Percentiles rank a stretch among this genome's conserved stretches.
These are phyloP conservation scores for Actinomortierella ambigua DNA, from an alignment of 371 early-diverging fungal species.

Conservation along the genomic window DNA sequence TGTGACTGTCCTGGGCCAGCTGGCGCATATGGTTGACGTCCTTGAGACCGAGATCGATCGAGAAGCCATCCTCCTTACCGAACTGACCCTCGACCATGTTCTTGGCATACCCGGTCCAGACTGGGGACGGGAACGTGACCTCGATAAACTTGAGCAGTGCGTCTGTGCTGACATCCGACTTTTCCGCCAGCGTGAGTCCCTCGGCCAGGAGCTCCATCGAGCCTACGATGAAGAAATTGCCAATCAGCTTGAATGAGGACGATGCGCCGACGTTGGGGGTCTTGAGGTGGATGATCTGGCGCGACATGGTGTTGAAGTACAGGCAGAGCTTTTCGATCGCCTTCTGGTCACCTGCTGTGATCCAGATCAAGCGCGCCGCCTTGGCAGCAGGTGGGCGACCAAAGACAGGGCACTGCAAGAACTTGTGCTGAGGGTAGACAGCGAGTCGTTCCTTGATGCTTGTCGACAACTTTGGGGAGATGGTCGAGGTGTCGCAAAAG, in stretches of 20 bases:
- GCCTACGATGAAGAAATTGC: conserved; percentile 68
- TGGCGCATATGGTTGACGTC: conserved; percentile 53
- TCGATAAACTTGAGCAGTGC: conserved; percentile 63
- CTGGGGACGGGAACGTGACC: conserved; percentile 53
- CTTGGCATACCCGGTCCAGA: conserved; percentile 45
- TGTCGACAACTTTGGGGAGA: conserved; percentile 33
- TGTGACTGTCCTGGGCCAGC: conserved; percentile 18
- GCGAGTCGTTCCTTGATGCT: conserved; percentile 18
- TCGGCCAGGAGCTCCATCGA: conserved; percentile 69
- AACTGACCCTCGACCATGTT: conserved; percentile 53
- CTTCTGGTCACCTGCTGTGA: conserved; percentile 46
- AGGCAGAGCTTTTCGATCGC: conserved; percentile 22
- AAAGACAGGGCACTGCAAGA: conserved; percentile 56
- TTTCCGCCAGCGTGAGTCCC: conserved; percentile 71
- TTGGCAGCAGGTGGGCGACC: conserved; percentile 56
- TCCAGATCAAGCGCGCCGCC: conserved; percentile 51
- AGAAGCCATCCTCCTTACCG: conserved; percentile 51
- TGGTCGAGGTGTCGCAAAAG: conserved; percentile 46
- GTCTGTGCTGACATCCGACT: conserved; percentile 56
- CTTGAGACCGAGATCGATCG: conserved; percentile 55
- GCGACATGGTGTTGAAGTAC: conserved; percentile 33
- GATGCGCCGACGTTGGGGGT: conserved; percentile 49
- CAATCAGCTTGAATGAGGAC: conserved; percentile 64
- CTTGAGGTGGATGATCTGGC: conserved; percentile 18
- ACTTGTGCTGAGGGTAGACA: conserved; percentile 22